Conservation (phyloP, 176 grass and related monocot species). For the Triticum aestivum region DNA sequence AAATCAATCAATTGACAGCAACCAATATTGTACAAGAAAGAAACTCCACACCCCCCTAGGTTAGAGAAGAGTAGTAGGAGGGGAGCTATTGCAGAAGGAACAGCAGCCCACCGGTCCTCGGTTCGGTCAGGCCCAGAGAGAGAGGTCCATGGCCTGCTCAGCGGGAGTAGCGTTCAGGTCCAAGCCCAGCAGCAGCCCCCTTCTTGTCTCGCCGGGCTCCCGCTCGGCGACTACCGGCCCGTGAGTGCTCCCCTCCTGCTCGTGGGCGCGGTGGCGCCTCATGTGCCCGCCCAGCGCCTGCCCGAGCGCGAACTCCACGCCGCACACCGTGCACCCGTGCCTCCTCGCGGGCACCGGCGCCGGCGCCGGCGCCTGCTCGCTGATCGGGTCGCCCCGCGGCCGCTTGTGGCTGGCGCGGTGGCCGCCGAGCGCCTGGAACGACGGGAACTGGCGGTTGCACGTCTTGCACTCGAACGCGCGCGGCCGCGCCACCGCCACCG, state of each 20-base stretch:
- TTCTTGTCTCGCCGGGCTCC: neutral
- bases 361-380: neutral
- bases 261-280: conserved; percentile 45
- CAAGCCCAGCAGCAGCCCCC: conserved; percentile 11
- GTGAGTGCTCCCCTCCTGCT: neutral
- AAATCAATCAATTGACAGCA: neutral
- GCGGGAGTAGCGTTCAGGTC: conserved; percentile 40
- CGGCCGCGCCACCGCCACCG: neutral
- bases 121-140: neutral
- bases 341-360: conserved; percentile 19
- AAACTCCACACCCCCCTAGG: neutral
- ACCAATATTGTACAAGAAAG: neutral
- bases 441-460: conserved; percentile 51
- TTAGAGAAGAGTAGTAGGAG: neutral
- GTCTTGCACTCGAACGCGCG: conserved; percentile 65
- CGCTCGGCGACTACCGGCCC: neutral
- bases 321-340: conserved; percentile 59
- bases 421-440: conserved; percentile 73
- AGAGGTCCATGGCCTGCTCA: neutral
- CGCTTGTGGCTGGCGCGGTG: conserved; percentile 63
- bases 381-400: neutral
- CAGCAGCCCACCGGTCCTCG: neutral
- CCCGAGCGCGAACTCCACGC: conserved; percentile 54
- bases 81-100: neutral
- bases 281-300: conserved; percentile 79